Evolutionary conservation across 805 yeast genomes (phyloP), one percentile per base, ranked within the genome.

Genomic region (Kodamaea neixiangensis): DNA sequence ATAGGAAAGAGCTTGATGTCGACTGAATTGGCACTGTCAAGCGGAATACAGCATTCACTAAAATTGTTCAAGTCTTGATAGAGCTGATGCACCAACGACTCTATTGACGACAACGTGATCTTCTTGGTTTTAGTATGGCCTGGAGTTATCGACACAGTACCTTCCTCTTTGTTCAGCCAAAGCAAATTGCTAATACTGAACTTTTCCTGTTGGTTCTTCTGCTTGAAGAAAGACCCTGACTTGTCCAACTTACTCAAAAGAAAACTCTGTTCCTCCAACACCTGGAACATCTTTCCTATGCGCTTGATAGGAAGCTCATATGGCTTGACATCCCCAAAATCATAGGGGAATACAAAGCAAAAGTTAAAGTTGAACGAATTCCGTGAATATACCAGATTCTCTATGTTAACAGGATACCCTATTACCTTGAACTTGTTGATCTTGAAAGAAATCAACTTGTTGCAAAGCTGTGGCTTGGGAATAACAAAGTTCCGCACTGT

Each of bases 1-100:
- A 89, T 74, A 0, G 98, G 98, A 60, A 94, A 89, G n/a, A 94
- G 72, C 63, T 96, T 94, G 62, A 96, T 90, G 67, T 94, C 97
- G 21, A 94, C 87, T 2, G 94, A 85, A 63, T 89, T 94, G 25
- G 96, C 86, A 19, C 84, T 85, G 62, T 93, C 97, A 31, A 94
- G 82, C 0, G 97, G 97, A 25, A 94, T 93, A 65, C 91, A 81
- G 68, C 99, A 94, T 66, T 94, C 99, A 0, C 97, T 89, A 69
- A 92, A 96, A 64, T 89, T 90, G 69, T 94, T 96, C 57, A 94
- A 75, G 66, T 94, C 99, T 67, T 92, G 97, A 62, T 78, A 92
- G n/a, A 94, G 79, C 65, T 94, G 97, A 65, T 89, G 90, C 18
- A 94, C 81, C 48, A 93, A 73, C 58, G 89, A 86, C 58, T 85